Evolutionary conservation across 306 rosid genomes (phyloP).

Genomic region (Cucurbita argyrosperma): DNA sequence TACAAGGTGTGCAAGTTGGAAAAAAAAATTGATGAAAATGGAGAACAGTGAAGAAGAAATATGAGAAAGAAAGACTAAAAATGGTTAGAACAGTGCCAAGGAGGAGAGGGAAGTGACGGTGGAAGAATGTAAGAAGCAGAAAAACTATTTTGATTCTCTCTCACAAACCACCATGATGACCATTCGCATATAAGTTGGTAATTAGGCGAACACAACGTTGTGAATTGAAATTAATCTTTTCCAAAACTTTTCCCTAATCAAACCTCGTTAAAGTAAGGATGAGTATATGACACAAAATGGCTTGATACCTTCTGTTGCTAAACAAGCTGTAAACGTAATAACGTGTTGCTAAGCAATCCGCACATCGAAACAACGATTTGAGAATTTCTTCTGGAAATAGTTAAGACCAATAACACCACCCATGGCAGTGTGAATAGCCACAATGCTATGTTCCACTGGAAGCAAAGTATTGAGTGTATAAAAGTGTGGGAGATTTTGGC

Average conservation of each 20-base stretch:
- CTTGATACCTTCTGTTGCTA: conserved; percentile 81
- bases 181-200: no score
- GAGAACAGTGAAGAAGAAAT: no score
- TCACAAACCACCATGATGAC: no score
- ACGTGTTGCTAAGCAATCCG: conserved; percentile 93
- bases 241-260: conserved; percentile 38
- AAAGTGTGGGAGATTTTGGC: conserved; percentile 39
- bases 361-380: conserved; percentile 73
- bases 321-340: conserved; percentile 85
- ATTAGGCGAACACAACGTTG: no score
- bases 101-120: no score
- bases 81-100: no score
- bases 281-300: conserved; percentile 87
- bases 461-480: conserved; percentile 68
- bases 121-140: no score
- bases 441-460: conserved; percentile 49
- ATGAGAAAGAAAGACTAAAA: no score
- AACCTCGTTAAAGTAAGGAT: conserved; percentile 83
- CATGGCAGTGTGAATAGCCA: conserved; percentile 91
- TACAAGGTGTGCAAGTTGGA: no score
- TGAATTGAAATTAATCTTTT: not conserved
- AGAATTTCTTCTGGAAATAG: conserved; percentile 68
- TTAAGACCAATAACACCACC: conserved; percentile 83
- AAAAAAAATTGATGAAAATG: no score
- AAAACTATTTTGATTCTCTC: no score